phyloP scores from a whole-genome alignment of 345 rosid species.

The Citrus australasica region DNA sequence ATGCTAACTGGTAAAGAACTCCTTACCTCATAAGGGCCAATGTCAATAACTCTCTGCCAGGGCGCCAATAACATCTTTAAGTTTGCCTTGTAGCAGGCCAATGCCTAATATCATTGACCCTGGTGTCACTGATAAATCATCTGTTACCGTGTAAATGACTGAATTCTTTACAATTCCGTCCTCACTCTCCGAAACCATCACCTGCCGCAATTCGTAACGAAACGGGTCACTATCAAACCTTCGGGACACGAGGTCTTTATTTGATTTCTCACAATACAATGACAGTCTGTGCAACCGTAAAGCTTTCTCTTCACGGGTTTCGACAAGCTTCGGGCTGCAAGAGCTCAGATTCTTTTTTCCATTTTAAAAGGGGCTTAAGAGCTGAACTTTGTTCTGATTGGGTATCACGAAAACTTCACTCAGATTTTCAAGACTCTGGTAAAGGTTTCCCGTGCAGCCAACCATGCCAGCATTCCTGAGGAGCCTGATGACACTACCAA shows the following conservation, averaged over 20 bases:
- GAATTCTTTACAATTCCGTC: conserved; percentile 4
- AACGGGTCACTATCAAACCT: no score
- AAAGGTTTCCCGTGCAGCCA: conserved; percentile 9
- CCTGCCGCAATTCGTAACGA: not conserved
- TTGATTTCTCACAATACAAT: not conserved
- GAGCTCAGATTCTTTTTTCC: not conserved
- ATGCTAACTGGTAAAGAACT: not conserved
- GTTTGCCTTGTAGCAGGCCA: not conserved
- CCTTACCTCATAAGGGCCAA: not conserved
- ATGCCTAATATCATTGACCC: conserved; percentile 17
- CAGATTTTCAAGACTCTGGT: not conserved
- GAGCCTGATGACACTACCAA: conserved; percentile 6
- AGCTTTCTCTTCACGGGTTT: not conserved
- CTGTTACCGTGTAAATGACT: conserved; percentile 13
- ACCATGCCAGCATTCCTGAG: not conserved
- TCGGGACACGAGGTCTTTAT: not conserved
- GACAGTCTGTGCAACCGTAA: not conserved
- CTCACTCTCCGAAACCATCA: not conserved
- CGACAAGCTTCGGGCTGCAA: not conserved
- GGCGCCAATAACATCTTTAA: not conserved
- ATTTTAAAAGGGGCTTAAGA: not conserved
- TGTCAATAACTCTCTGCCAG: not conserved
- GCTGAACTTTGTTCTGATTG: not conserved
- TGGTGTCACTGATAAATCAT: conserved; percentile 13
- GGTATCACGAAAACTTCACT: not conserved